These are phyloP conservation scores for Leccinum pachyderme DNA, from an alignment of 1,284 basidiomycete species.

Conservation along the genomic window DNA sequence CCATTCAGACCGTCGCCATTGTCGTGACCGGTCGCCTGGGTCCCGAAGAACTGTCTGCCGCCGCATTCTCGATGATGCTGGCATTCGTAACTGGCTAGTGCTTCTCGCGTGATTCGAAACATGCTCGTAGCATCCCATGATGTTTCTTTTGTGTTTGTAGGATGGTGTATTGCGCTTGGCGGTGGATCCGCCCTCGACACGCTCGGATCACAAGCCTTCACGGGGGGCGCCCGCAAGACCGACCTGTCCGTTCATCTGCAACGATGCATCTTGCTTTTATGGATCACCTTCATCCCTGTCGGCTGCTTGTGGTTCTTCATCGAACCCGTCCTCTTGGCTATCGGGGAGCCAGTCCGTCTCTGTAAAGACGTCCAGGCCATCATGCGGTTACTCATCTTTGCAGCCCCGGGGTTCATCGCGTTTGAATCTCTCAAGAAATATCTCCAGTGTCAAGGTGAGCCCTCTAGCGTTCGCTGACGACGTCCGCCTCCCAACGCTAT, in stretches of 20 bases:
- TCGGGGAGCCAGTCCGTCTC: slow-evolving; percentile 58
- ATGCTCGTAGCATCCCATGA: slow-evolving; percentile 50
- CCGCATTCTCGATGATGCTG: slow-evolving; percentile 73
- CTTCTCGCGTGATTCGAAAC: slow-evolving; percentile 19
- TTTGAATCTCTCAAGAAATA: slow-evolving; percentile 80
- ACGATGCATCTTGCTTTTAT: slow-evolving; percentile 61
- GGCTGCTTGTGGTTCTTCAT: slow-evolving; percentile 60
- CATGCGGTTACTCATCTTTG: slow-evolving; percentile 59
- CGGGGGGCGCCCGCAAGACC: slow-evolving; percentile 52
- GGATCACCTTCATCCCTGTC: slow-evolving; percentile 61
- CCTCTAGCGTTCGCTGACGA: neutral
- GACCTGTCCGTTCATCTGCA: slow-evolving; percentile 71
- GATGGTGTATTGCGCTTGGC: slow-evolving; percentile 73
- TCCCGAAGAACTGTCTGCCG: slow-evolving; percentile 63
- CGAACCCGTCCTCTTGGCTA: slow-evolving; percentile 54
- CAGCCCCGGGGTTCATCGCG: slow-evolving; percentile 70
- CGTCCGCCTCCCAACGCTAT: neutral
- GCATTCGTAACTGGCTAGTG: slow-evolving; percentile 75
- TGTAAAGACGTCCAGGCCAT: slow-evolving; percentile 61
- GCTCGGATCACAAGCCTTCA: slow-evolving; percentile 72
- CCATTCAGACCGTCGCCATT: slow-evolving; percentile 64
- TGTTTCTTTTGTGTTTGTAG: slow-evolving; percentile 41
- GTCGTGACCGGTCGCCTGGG: slow-evolving; percentile 65
- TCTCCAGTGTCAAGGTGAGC: slow-evolving; percentile 73
- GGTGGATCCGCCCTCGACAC: slow-evolving; percentile 78